Evolutionary conservation across 805 yeast species (phyloP).

Genomic region (Ogataea methylovora): DNA sequence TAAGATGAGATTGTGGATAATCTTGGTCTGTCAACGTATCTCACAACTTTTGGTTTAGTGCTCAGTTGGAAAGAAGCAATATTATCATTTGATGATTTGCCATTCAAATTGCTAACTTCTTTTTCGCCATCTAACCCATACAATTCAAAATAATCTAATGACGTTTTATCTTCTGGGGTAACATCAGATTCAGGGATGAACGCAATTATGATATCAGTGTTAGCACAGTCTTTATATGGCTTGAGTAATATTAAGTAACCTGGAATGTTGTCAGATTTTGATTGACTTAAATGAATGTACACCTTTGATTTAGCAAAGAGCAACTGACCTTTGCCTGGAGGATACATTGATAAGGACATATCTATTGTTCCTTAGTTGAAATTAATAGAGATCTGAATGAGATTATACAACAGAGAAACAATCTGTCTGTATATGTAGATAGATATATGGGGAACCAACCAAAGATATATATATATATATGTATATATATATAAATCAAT

Average conservation of each 20-base stretch:
- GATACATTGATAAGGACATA: no score
- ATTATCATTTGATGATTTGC: constrained; percentile 12
- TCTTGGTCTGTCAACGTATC: constrained; percentile 45
- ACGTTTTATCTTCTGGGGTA: constrained; percentile 15
- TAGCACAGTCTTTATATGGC: constrained; percentile 38
- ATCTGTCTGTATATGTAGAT: no score
- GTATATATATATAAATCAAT: no score
- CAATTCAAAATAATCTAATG: constrained; percentile 29
- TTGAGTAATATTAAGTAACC: constrained; percentile 68
- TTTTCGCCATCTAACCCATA: constrained; percentile 33
- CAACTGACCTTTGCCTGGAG: constrained; percentile 37
- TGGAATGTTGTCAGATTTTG: constrained; percentile 66
- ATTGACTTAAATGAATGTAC: constrained; percentile 73
- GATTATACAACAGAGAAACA: no score
- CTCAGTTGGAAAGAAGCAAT: constrained; percentile 7
- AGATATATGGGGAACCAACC: no score
- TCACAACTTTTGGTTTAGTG: constrained; percentile 15
- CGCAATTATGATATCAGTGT: constrained; percentile 53
- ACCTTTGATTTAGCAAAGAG: constrained; percentile 60
- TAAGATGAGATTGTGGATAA: constrained; percentile 47
- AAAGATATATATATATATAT: no score
- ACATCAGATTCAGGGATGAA: constrained; percentile 57
- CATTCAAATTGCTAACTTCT: constrained; percentile 26
- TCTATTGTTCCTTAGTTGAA: no score
- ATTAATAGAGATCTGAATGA: no score